These are phyloP conservation scores for Medicago ruthenica DNA, from an alignment of 306 rosid genomes.

Conservation along the genomic window DNA sequence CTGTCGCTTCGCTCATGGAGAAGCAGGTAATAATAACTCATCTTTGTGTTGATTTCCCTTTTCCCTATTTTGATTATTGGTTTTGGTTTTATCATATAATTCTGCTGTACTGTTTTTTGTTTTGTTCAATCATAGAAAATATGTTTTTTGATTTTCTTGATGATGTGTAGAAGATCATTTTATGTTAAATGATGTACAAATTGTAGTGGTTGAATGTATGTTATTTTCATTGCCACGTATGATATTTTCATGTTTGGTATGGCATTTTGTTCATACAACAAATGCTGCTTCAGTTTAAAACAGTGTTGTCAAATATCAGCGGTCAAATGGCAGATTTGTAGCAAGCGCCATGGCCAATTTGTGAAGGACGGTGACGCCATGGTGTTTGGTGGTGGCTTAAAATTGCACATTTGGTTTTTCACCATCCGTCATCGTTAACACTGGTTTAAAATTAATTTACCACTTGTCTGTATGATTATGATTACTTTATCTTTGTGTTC, in stretches of 20 bases:
- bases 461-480: constrained; percentile 6
- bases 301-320: no score
- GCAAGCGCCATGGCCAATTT: no score
- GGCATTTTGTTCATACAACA: neutral
- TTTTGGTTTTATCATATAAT: constrained; percentile 4
- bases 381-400: no score
- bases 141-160: constrained; percentile 11
- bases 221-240: constrained; percentile 18
- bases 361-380: no score
- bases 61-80: neutral
- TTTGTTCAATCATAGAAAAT: constrained; percentile 19
- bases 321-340: no score
- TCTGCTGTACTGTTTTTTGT: neutral
- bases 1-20: constrained; percentile 96
- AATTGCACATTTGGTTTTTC: no score
- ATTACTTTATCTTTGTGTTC: neutral
- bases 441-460: neutral
- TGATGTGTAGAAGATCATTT: constrained; percentile 6
- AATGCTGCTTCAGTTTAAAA: neutral
- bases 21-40: constrained; percentile 60
- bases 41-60: no score
- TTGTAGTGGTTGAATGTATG: neutral
- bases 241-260: neutral
- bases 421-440: no score
- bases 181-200: constrained; percentile 13